A percentile compares a stretch with the other conserved stretches of the same genome.
These are phyloP conservation scores for Salix suchowensis DNA, from an alignment of 345 rosid genomes.

Conservation along the genomic window DNA sequence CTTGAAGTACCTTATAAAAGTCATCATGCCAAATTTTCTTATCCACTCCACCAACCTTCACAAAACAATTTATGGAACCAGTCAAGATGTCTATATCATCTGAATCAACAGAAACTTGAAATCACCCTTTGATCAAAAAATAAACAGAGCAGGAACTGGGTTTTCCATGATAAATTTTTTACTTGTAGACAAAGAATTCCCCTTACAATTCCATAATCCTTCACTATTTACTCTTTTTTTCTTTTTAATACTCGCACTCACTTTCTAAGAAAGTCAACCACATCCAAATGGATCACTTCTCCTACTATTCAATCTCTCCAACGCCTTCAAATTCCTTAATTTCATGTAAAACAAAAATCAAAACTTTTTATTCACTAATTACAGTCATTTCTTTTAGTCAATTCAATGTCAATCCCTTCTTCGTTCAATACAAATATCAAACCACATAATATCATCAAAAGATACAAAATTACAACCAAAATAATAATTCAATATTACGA, in stretches of 20 bases:
- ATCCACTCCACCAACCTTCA: background rate
- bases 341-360: background rate
- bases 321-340: background rate
- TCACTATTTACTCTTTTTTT: background rate
- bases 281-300: background rate
- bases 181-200: background rate
- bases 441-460: background rate
- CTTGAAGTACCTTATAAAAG: background rate
- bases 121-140: background rate
- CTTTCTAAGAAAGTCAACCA: background rate
- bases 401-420: background rate
- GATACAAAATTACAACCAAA: background rate
- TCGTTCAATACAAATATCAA: background rate
- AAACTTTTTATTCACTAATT: background rate
- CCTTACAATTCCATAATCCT: background rate
- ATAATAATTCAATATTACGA: background rate
- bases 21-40: background rate
- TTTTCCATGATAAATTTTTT: background rate
- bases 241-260: background rate
- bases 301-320: background rate
- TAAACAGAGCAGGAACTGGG: background rate
- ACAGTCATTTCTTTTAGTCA: background rate
- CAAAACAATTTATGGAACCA: background rate
- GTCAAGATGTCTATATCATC: background rate
- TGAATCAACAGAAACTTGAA: background rate